These are phyloP conservation scores for Wallacemonas sp. DNA, from an alignment of 208 protist genomes.

Conservation along the genomic window DNA sequence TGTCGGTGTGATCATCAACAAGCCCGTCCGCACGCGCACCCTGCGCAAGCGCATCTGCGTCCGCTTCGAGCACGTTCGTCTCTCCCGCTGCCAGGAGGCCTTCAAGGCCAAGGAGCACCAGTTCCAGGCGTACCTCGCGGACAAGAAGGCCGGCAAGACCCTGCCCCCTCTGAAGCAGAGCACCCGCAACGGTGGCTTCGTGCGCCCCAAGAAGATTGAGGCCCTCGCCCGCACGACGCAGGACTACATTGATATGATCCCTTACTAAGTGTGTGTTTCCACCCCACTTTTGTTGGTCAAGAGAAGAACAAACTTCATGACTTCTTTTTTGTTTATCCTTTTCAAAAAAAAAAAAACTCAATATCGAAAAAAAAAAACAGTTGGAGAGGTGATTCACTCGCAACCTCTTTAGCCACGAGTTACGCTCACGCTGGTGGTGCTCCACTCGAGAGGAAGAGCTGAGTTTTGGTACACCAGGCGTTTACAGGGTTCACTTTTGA, in stretches of 20 bases:
- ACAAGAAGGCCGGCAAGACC: conserved; percentile 84
- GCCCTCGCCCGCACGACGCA: conserved; percentile 24
- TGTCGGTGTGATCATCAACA: conserved; percentile 99
- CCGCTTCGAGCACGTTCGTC: conserved; percentile 99
- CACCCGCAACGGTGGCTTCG: conserved; percentile 33
- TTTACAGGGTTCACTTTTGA: too few relatives aligned
- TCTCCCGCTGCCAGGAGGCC: conserved; percentile 91
- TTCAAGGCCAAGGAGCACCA: conserved; percentile 87
- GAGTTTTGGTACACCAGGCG: too few relatives aligned
- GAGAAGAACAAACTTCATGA: conserved; percentile 1
- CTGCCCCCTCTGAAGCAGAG: conserved; percentile 38
- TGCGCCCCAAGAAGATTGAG: conserved; percentile 31
- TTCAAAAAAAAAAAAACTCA: not conserved
- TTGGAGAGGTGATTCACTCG: too few relatives aligned
- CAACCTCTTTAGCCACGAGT: too few relatives aligned
- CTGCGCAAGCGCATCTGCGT: conserved; percentile 99
- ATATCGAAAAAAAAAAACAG: conserved; percentile 21
- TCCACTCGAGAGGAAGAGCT: too few relatives aligned
- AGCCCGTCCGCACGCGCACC: conserved; percentile 97
- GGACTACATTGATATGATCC: conserved; percentile 48
- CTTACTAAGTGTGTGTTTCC: conserved; percentile 30
- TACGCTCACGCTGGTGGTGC: too few relatives aligned
- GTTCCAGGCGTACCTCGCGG: conserved; percentile 66
- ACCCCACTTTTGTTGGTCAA: too few relatives aligned
- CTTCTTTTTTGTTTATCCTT: conserved; percentile 6